Percentiles rank a stretch among this genome's conserved stretches.
These are phyloP conservation scores for Aegilops speltoides DNA, from an alignment of 176 grass and related monocot species.

Conservation along the genomic window DNA sequence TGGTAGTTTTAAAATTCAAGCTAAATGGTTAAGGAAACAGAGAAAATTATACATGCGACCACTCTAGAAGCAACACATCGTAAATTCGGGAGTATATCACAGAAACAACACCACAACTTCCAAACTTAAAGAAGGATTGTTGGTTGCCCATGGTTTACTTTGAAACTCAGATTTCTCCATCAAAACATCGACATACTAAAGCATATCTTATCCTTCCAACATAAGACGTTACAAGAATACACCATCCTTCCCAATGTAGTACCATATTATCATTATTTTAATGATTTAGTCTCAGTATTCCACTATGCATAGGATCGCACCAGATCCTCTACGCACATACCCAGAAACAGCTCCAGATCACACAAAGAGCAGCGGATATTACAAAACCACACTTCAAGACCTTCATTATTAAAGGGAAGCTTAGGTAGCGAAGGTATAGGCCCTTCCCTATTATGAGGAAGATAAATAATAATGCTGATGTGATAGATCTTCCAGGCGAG, in stretches of 20 bases:
- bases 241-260: not conserved
- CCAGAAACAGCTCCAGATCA: not conserved
- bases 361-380: not conserved
- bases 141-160: not conserved
- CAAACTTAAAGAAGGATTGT: not conserved
- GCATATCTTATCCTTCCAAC: not conserved
- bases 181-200: not conserved
- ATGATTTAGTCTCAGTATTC: not conserved
- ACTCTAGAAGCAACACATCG: not conserved
- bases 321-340: not conserved
- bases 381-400: slow-evolving; percentile 12
- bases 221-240: not conserved
- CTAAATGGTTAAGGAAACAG: slow-evolving; percentile 10
- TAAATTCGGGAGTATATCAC: slow-evolving; percentile 3
- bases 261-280: not conserved
- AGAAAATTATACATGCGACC: not conserved
- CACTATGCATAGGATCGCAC: not conserved
- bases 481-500: no score
- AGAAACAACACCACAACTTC: not conserved
- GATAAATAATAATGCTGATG: no score
- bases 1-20: slow-evolving; percentile 2
- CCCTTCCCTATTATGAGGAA: no score
- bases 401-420: no score
- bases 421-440: no score
- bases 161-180: not conserved